Conservation (phyloP, 345 rosid genomes). For the Rhizophora mangle region DNA sequence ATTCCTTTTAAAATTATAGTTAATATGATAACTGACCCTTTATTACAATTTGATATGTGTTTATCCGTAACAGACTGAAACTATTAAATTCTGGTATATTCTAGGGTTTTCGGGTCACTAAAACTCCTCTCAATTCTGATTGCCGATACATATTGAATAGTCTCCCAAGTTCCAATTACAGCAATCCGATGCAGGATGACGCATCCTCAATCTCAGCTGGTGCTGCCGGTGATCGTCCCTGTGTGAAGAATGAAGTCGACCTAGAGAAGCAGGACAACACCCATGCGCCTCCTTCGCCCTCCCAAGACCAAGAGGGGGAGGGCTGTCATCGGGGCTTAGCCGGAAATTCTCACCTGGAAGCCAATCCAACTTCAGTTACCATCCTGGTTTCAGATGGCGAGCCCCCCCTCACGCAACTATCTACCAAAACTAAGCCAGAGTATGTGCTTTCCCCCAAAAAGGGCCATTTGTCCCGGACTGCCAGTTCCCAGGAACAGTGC, state of each 20-base stretch:
- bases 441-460: conserved; percentile 39
- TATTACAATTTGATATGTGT: too few species aligned
- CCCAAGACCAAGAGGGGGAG: neutral
- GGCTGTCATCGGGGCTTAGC: conserved; percentile 15
- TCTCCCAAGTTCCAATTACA: too few species aligned
- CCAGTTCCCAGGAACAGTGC: conserved; percentile 76
- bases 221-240: conserved; percentile 3
- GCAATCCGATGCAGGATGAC: conserved; percentile 45
- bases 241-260: conserved; percentile 23
- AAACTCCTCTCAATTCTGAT: too few species aligned
- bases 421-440: conserved; percentile 29
- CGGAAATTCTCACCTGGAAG: conserved; percentile 17
- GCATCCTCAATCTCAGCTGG: conserved; percentile 20
- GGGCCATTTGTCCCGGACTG: conserved; percentile 46
- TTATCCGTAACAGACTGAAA: too few species aligned
- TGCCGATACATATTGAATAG: too few species aligned
- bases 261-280: conserved; percentile 50
- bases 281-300: conserved; percentile 4
- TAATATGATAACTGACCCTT: too few species aligned
- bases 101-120: too few species aligned
- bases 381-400: conserved; percentile 52
- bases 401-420: conserved; percentile 20
- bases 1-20: too few species aligned
- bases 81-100: too few species aligned
- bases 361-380: conserved; percentile 26